These are phyloP conservation scores for Glycine soja DNA, from an alignment of 306 rosid species.

Conservation along the genomic window DNA sequence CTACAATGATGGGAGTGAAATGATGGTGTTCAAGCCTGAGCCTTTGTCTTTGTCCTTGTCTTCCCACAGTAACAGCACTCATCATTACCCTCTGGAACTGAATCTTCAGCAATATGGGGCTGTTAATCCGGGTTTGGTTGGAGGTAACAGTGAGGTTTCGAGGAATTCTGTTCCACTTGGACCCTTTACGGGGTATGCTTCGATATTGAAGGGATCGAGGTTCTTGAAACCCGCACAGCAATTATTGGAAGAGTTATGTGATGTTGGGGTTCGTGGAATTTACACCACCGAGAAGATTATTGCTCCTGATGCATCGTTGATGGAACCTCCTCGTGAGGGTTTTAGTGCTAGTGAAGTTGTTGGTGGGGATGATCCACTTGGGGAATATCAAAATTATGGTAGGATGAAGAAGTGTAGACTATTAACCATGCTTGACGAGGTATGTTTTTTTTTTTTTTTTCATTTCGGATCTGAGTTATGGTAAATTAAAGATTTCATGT, in stretches of 20 bases:
- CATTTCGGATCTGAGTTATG: slow-evolving; percentile 7
- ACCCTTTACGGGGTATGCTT: slow-evolving; percentile 83
- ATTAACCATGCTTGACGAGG: slow-evolving; percentile 90
- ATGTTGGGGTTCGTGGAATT: slow-evolving; percentile 55
- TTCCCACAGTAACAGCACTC: slow-evolving; percentile 38
- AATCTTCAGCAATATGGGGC: slow-evolving; percentile 66
- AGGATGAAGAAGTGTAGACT: slow-evolving; percentile 66
- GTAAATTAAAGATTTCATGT: slow-evolving; percentile 7
- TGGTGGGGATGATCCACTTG: slow-evolving; percentile 51
- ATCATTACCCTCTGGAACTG: neutral
- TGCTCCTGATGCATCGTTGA: slow-evolving; percentile 54
- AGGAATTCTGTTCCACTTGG: slow-evolving; percentile 60
- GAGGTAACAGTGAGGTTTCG: slow-evolving; percentile 43
- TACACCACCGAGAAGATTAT: slow-evolving; percentile 47
- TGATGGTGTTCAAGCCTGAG: slow-evolving; percentile 67
- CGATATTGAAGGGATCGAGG: slow-evolving; percentile 80
- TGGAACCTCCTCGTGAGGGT: slow-evolving; percentile 58
- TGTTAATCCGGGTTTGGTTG: slow-evolving; percentile 43
- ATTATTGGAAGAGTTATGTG: slow-evolving; percentile 72
- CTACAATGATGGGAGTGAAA: slow-evolving; percentile 35
- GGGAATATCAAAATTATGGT: slow-evolving; percentile 49
- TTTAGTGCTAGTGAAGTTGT: slow-evolving; percentile 30
- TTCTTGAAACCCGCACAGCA: slow-evolving; percentile 80
- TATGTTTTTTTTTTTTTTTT: slow-evolving; percentile 1
- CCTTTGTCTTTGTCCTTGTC: slow-evolving; percentile 84